These are phyloP conservation scores for Fusarium sp. DNA, from an alignment of 2,329 filamentous ascomycete species.

Conservation along the genomic window DNA sequence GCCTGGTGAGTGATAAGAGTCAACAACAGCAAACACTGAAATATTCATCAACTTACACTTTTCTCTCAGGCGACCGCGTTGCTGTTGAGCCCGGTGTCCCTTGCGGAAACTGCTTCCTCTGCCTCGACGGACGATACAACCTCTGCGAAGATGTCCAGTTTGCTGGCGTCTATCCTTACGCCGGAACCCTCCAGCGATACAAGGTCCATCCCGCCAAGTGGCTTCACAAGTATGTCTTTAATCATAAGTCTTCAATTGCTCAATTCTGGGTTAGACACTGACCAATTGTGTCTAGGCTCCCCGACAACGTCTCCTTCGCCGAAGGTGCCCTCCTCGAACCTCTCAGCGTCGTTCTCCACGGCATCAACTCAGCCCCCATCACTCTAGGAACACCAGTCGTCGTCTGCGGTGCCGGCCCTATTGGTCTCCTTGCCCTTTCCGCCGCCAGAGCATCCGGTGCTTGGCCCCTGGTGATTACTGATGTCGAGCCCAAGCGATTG, in stretches of 20 bases:
- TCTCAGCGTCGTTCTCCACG: slow-evolving; percentile 74
- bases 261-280: slow-evolving; percentile 2
- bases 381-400: slow-evolving; percentile 69
- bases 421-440: slow-evolving; percentile 72
- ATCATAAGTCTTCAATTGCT: neutral
- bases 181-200: slow-evolving; percentile 74
- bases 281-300: slow-evolving; percentile 57
- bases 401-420: slow-evolving; percentile 75
- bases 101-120: slow-evolving; percentile 73
- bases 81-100: slow-evolving; percentile 78
- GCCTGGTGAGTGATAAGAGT: slow-evolving; percentile 52
- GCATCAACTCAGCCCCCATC: slow-evolving; percentile 68
- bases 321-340: slow-evolving; percentile 77
- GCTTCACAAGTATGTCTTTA: slow-evolving; percentile 63
- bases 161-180: slow-evolving; percentile 73
- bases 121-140: slow-evolving; percentile 73
- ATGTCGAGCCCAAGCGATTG: slow-evolving; percentile 70
- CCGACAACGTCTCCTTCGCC: slow-evolving; percentile 69
- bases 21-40: neutral
- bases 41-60: slow-evolving; percentile 13
- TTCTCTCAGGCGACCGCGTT: slow-evolving; percentile 70
- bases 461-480: slow-evolving; percentile 75
- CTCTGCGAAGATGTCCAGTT: slow-evolving; percentile 75
- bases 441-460: slow-evolving; percentile 74
- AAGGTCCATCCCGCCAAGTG: slow-evolving; percentile 74